phyloP scores from a whole-genome alignment of 441 rosid species.

The Euphorbia celastroides region DNA sequence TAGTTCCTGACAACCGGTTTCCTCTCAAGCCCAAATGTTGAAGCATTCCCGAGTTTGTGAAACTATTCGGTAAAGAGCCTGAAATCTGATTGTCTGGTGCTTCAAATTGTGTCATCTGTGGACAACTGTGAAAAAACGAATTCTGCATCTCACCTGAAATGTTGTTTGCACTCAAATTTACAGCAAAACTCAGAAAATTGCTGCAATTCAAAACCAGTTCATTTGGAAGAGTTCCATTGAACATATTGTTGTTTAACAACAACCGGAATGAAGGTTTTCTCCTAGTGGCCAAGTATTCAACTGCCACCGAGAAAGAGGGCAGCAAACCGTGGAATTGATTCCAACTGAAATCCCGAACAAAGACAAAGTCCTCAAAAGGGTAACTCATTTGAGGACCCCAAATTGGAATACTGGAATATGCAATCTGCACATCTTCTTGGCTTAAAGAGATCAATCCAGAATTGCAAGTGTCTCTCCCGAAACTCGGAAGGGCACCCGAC shows the following conservation, averaged over 20 bases:
- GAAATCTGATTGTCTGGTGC: conserved; percentile 51
- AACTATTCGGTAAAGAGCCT: conserved; percentile 35
- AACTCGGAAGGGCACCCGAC: conserved; percentile 40
- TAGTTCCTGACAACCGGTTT: conserved; percentile 45
- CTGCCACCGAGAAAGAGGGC: conserved; percentile 44
- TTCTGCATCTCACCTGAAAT: conserved; percentile 33
- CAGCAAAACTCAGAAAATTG: conserved; percentile 35
- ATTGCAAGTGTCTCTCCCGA: conserved; percentile 30
- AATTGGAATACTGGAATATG: conserved; percentile 27
- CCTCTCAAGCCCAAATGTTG: conserved; percentile 41
- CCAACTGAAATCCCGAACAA: conserved; percentile 58
- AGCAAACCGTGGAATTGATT: conserved; percentile 43
- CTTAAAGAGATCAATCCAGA: conserved; percentile 19
- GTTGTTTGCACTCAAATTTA: conserved; percentile 50
- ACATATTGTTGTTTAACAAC: conserved; percentile 44
- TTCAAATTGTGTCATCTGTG: conserved; percentile 32
- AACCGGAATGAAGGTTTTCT: conserved; percentile 34
- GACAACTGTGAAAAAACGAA: conserved; percentile 30
- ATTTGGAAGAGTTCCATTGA: conserved; percentile 37
- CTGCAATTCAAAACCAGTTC: conserved; percentile 35
- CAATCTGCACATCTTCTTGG: conserved; percentile 30
- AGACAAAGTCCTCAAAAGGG: conserved; percentile 9
- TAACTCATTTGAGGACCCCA: conserved; percentile 31
- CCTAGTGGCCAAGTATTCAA: conserved; percentile 24
- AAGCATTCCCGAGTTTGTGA: conserved; percentile 43